Evolutionary conservation across 805 yeast species (phyloP).

Genomic region (Metschnikowia colocasiae): DNA sequence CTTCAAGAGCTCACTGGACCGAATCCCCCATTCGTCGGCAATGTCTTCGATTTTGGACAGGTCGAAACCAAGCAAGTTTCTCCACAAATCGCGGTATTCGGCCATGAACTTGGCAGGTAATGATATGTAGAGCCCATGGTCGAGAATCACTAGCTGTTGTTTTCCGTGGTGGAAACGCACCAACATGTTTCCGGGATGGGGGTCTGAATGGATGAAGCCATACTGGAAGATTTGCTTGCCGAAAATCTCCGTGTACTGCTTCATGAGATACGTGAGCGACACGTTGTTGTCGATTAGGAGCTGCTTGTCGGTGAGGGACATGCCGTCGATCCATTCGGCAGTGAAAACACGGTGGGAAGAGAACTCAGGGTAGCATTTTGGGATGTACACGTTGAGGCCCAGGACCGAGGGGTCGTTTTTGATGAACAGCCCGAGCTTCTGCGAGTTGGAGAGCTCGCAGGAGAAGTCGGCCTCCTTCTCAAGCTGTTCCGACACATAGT

Average conservation of each 20-base stretch:
- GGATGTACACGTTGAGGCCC: slow-evolving; percentile 49
- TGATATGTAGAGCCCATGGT: slow-evolving; percentile 68
- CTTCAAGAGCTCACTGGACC: slow-evolving; percentile 59
- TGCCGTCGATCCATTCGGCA: slow-evolving; percentile 78
- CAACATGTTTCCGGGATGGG: slow-evolving; percentile 77
- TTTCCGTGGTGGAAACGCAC: slow-evolving; percentile 40
- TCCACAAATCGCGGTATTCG: slow-evolving; percentile 64
- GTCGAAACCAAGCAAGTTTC: slow-evolving; percentile 53
- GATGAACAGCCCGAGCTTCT: slow-evolving; percentile 36
- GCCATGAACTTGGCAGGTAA: slow-evolving; percentile 48
- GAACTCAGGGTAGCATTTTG: slow-evolving; percentile 44
- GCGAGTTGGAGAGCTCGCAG: slow-evolving; percentile 54
- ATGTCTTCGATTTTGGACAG: slow-evolving; percentile 44
- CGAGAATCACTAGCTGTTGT: slow-evolving; percentile 64
- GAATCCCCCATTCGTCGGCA: slow-evolving; percentile 64
- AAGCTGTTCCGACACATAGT: slow-evolving; percentile 56
- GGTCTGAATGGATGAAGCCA: slow-evolving; percentile 71
- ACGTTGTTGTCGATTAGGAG: slow-evolving; percentile 38
- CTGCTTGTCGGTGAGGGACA: slow-evolving; percentile 47
- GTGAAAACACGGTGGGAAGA: slow-evolving; percentile 52
- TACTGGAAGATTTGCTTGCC: slow-evolving; percentile 60
- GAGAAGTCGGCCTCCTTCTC: slow-evolving; percentile 59
- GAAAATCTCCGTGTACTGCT: slow-evolving; percentile 47
- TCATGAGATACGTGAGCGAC: slow-evolving; percentile 42
- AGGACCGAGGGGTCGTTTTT: slow-evolving; percentile 39